phyloP scores from a whole-genome alignment of 257 asterid species.

The Solanum pimpinellifolium region DNA sequence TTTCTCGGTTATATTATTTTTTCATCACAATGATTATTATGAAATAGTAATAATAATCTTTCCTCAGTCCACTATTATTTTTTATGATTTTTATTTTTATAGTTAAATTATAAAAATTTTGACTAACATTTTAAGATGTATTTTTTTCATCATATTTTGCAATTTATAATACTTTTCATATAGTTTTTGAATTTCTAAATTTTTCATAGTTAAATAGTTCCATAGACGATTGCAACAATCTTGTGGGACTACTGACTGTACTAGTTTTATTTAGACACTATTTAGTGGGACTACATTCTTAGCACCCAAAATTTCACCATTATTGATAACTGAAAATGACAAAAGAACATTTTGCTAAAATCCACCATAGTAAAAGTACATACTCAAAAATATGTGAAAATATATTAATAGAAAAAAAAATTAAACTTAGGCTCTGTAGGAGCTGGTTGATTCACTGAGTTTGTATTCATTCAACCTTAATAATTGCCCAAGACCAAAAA shows the following conservation, averaged over 20 bases:
- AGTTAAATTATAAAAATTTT: too few species aligned
- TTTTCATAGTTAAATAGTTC: neutral
- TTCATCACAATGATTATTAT: neutral
- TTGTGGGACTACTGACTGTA: neutral
- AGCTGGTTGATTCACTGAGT: slow-evolving; percentile 3
- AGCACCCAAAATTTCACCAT: neutral
- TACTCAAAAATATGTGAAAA: neutral
- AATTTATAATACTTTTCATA: too few species aligned
- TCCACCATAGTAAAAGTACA: neutral
- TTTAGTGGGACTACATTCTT: neutral
- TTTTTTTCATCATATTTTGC: too few species aligned
- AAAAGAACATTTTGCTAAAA: neutral
- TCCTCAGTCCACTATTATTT: too few species aligned
- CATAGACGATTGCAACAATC: neutral
- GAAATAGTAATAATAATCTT: neutral
- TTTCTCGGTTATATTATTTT: neutral
- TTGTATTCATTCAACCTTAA: neutral
- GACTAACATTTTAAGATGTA: too few species aligned
- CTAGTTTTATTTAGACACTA: neutral
- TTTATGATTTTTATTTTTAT: too few species aligned
- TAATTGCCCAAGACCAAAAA: neutral
- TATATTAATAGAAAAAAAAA: neutral
- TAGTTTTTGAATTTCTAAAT: too few species aligned
- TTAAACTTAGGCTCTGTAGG: neutral
- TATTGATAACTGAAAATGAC: neutral